Conservation (phyloP, 768 basidiomycete genomes). For the Coprinellus aureogranulatus region DNA sequence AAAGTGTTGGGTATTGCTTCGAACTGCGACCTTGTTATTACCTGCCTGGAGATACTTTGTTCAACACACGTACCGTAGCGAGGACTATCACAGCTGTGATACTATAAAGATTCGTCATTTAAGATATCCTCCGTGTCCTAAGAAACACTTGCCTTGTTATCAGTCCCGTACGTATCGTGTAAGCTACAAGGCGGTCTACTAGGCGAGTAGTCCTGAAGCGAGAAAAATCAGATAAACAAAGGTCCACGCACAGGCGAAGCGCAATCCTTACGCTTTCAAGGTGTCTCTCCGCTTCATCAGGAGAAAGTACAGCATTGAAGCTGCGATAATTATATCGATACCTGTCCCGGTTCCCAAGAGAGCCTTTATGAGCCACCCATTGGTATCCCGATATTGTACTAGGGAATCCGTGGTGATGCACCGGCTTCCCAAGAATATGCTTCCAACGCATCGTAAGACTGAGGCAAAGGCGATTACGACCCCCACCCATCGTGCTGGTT, state of each 20-base stretch:
- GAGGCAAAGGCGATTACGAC: too few relatives aligned
- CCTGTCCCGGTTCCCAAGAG: conserved; percentile 1
- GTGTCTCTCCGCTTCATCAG: not conserved
- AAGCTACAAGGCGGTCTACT: conserved; percentile 1
- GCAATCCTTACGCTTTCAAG: too few relatives aligned
- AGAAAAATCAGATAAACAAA: too few relatives aligned
- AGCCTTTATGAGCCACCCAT: not conserved
- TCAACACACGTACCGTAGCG: conserved; percentile 18
- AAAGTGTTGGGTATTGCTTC: conserved; percentile 20
- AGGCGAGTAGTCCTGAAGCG: not conserved
- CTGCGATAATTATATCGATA: conserved; percentile 7
- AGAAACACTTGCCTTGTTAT: not conserved
- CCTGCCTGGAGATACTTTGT: too few relatives aligned
- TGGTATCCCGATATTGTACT: not conserved
- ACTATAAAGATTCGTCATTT: not conserved
- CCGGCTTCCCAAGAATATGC: not conserved
- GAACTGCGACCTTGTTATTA: conserved; percentile 13
- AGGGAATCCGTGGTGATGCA: not conserved
- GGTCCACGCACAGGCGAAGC: too few relatives aligned
- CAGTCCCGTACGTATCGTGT: conserved; percentile 1
- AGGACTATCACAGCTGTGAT: conserved; percentile 7
- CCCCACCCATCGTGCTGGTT: conserved; percentile 1
- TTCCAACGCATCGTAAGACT: not conserved
- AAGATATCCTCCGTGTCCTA: not conserved
- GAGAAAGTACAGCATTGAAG: conserved; percentile 6